Evolutionary conservation across 2,329 filamentous ascomycete species (phyloP), one percentile per base, ranked within the genome.

Genomic region (Capronia americana): DNA sequence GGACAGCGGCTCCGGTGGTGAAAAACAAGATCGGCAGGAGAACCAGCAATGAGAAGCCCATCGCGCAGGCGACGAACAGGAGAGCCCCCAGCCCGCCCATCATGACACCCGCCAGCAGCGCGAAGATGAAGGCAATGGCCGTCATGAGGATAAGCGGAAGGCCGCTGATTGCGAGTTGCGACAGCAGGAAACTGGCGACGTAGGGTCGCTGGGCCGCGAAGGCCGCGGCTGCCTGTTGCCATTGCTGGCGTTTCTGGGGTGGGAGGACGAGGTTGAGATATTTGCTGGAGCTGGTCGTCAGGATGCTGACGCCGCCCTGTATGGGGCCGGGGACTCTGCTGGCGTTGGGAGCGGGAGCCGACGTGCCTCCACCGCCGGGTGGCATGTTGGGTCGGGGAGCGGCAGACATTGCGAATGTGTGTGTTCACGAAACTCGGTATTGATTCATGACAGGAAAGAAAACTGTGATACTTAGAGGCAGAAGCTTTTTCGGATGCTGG

Each of bases 11-110:
- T 56, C 84, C 84, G 12, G 85, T 87, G 2, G 89, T 88, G 68
- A 92, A 76, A 76, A 91, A 85, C 44, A 94, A 79, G 0, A 87
- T 85, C 1, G 91, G 91, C 0, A 92, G 79, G 17, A 95, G 83
- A 48, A 93, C 75, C 56, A 92, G 75, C 11, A 91, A 79, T 2
- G 89, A 90, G 53, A 92, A 76, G 58, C 88, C 86, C 61, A 88
- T 84, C 82, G 87, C 89, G 80, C 90, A 88, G 56, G 90, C 82
- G 1, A 86, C 85, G 80, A 92, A 91, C 63, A 88, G 73, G 8
- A 85, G 74, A 2, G 83, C 84, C 20, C 78, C 81, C 4, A 86
- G 75, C 6, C 85, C 72, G 4, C 79, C 83, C 50, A 86, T 76
- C 20, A 87, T 69, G 46, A 91, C 73, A 12, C 88, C 88, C 32